Percentiles rank a stretch among this genome's conserved stretches.
phyloP scores from a whole-genome alignment of 257 asterid species.

The Eucommia ulmoides region DNA sequence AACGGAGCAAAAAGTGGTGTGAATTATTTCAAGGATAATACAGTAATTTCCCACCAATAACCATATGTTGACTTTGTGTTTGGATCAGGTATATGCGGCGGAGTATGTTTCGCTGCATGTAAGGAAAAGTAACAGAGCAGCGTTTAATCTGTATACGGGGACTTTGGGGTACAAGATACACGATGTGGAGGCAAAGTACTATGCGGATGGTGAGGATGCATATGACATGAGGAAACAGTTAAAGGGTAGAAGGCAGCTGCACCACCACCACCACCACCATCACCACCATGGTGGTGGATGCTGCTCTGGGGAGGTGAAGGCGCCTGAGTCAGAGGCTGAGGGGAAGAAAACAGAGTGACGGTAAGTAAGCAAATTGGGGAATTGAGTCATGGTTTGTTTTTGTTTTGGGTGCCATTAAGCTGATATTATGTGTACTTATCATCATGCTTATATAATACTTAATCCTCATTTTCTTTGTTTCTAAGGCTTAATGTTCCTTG shows the following conservation, averaged over 20 bases:
- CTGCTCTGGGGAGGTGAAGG: constrained; percentile 56
- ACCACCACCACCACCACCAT: constrained; percentile 47
- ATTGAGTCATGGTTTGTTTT: too few relatives aligned
- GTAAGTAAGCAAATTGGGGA: too few relatives aligned
- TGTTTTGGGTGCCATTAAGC: too few relatives aligned
- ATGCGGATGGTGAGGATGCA: constrained; percentile 99
- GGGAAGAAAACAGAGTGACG: too few relatives aligned
- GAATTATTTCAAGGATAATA: too few relatives aligned
- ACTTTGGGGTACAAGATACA: constrained; percentile 84
- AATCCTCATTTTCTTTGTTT: too few relatives aligned
- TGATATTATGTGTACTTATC: too few relatives aligned
- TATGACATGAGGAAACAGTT: constrained; percentile 92
- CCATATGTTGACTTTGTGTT: too few relatives aligned
- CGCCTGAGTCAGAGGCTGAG: constrained; percentile 32
- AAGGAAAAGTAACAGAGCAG: constrained; percentile 87
- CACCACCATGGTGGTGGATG: constrained; percentile 84
- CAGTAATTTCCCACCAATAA: too few relatives aligned
- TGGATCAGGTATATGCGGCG: constrained; percentile 77
- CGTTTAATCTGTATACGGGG: constrained; percentile 77
- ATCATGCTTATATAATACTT: too few relatives aligned
- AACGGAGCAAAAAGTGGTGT: too few relatives aligned
- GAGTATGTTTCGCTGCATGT: constrained; percentile 95
- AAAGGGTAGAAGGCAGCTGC: constrained; percentile 59
- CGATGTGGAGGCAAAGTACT: constrained; percentile 89
- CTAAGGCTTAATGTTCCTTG: too few relatives aligned